These are phyloP conservation scores for Tolypocladium ovalisporum DNA, from an alignment of 2,329 filamentous ascomycete species.

Conservation along the genomic window DNA sequence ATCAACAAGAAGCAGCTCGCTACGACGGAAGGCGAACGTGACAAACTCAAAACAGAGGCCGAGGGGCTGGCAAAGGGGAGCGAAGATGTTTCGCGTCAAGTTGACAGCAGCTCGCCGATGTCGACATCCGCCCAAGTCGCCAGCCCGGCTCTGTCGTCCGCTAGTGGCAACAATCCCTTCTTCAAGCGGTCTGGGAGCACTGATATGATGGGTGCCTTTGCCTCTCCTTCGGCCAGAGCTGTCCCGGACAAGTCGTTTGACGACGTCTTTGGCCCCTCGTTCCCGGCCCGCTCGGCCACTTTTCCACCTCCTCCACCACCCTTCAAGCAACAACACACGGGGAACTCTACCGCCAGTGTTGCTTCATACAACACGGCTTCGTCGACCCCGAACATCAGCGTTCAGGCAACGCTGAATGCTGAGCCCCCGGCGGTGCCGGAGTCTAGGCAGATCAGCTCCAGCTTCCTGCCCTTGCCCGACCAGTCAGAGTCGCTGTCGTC, in stretches of 20 bases:
- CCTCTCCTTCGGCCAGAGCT: slow-evolving; percentile 33
- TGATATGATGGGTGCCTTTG: slow-evolving; percentile 45
- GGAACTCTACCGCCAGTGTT: slow-evolving; percentile 41
- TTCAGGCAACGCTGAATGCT: slow-evolving; percentile 43
- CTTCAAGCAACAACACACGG: slow-evolving; percentile 45
- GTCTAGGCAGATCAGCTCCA: slow-evolving; percentile 68
- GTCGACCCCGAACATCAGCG: slow-evolving; percentile 54
- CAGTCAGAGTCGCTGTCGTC: slow-evolving; percentile 61
- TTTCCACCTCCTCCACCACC: slow-evolving; percentile 28
- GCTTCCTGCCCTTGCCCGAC: slow-evolving; percentile 59
- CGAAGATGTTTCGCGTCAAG: slow-evolving; percentile 45
- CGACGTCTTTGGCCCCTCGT: slow-evolving; percentile 71
- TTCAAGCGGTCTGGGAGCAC: slow-evolving; percentile 62
- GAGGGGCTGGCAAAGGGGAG: slow-evolving; percentile 54
- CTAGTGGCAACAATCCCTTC: slow-evolving; percentile 87
- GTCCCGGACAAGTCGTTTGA: slow-evolving; percentile 65
- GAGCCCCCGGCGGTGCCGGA: slow-evolving; percentile 56
- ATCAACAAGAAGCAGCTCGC: slow-evolving; percentile 98
- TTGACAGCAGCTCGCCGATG: slow-evolving; percentile 38
- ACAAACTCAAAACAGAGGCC: slow-evolving; percentile 75
- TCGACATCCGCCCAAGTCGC: slow-evolving; percentile 39
- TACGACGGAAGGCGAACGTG: slow-evolving; percentile 79
- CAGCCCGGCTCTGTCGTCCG: slow-evolving; percentile 58
- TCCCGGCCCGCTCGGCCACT: slow-evolving; percentile 31
- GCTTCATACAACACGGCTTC: slow-evolving; percentile 43